Evolutionary conservation across 306 rosid genomes (phyloP).

Genomic region (Vachellia collinsii): DNA sequence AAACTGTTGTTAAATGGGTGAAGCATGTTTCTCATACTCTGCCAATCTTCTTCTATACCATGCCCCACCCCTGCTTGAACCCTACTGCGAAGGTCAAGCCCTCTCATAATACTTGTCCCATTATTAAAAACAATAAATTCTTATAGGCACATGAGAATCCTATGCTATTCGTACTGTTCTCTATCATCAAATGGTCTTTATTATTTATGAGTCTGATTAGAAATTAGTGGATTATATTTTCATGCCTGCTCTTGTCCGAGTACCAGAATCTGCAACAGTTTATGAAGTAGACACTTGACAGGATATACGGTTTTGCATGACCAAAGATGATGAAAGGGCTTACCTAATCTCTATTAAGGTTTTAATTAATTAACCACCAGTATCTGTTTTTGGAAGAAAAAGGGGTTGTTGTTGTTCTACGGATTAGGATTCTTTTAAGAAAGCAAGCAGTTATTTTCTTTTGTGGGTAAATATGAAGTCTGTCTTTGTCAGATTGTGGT

Average conservation of each 20-base stretch:
- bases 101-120: conserved; percentile 47
- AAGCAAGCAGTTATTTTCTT: conserved; percentile 29
- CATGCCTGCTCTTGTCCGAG: conserved; percentile 44
- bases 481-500: conserved; percentile 4
- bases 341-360: conserved; percentile 12
- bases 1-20: background rate
- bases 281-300: conserved; percentile 20
- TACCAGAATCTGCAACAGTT: conserved; percentile 29
- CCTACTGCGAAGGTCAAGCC: conserved; percentile 48
- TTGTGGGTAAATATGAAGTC: conserved; percentile 11
- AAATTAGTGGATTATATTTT: conserved; percentile 44
- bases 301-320: conserved; percentile 40
- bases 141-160: conserved; percentile 63
- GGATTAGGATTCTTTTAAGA: conserved; percentile 67
- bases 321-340: conserved; percentile 23
- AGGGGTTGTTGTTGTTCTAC: conserved; percentile 35
- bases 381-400: background rate
- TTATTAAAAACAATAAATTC: conserved; percentile 48
- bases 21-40: conserved; percentile 34
- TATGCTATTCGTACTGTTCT: conserved; percentile 56
- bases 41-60: conserved; percentile 26
- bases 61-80: conserved; percentile 45
- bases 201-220: conserved; percentile 26
- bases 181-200: conserved; percentile 30
- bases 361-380: background rate